Percentiles rank a stretch among this genome's conserved stretches.
Conservation (phyloP, 2,329 filamentous ascomycete genomes). For the Fusarium agapanthi region DNA sequence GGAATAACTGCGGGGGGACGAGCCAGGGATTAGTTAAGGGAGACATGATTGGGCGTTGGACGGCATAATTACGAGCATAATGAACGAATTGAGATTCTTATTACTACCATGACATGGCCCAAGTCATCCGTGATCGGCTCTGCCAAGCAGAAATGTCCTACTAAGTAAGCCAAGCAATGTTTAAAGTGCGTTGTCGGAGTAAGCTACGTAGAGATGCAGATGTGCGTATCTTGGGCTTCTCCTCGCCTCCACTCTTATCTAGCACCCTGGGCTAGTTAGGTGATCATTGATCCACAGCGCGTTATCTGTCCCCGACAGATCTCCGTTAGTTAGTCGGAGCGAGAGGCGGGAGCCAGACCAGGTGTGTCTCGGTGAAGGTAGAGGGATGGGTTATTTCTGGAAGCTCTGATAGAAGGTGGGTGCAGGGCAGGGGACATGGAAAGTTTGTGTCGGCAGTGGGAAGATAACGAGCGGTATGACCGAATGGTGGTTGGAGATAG, state of each 20-base stretch:
- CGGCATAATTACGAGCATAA: conserved; percentile 20
- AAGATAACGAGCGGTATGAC: conserved; percentile 2
- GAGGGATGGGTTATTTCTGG: conserved; percentile 12
- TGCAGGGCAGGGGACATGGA: background rate
- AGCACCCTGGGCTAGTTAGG: background rate
- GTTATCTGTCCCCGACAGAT: conserved; percentile 25
- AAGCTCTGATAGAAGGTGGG: conserved; percentile 24
- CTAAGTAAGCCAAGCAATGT: background rate
- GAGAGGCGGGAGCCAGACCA: background rate
- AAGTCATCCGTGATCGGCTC: background rate
- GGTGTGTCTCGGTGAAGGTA: conserved; percentile 17
- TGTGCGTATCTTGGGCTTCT: background rate
- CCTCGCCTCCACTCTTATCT: conserved; percentile 28
- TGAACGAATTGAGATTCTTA: conserved; percentile 21
- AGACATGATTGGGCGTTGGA: conserved; percentile 12
- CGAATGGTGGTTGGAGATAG: conserved; percentile 3
- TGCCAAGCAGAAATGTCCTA: conserved; percentile 1
- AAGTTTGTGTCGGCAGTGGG: background rate
- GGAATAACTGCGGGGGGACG: conserved; percentile 18
- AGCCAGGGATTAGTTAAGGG: conserved; percentile 4
- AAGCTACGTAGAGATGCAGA: background rate
- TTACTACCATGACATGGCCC: background rate
- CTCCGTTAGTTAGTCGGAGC: conserved; percentile 20
- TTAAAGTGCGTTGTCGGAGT: conserved; percentile 20
- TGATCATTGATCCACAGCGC: conserved; percentile 1